Conservation (phyloP, 1,139 yeast species). For the Yamadazyma oceani region DNA sequence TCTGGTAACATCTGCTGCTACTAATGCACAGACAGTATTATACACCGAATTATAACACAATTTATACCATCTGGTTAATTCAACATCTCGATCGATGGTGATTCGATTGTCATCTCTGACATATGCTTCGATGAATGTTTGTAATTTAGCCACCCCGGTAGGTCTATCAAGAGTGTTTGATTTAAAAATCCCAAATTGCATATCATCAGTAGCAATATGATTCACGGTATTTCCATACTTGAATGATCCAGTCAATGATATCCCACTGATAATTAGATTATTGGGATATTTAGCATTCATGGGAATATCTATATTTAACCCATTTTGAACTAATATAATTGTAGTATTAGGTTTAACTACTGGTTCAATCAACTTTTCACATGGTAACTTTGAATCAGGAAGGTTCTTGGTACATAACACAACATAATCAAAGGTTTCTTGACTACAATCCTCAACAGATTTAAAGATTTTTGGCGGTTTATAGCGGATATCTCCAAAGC, state of each 20-base stretch:
- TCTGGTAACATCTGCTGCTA: slow-evolving; percentile 55
- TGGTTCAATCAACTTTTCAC: slow-evolving; percentile 60
- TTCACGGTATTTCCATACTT: slow-evolving; percentile 52
- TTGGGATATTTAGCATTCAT: slow-evolving; percentile 58
- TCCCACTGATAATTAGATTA: slow-evolving; percentile 63
- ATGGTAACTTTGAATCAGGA: slow-evolving; percentile 58
- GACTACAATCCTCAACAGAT: slow-evolving; percentile 41
- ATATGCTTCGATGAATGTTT: slow-evolving; percentile 52
- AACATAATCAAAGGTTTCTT: slow-evolving; percentile 54
- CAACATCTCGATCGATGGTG: slow-evolving; percentile 47
- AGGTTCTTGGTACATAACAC: slow-evolving; percentile 71
- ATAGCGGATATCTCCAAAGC: slow-evolving; percentile 60
- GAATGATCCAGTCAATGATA: slow-evolving; percentile 66
- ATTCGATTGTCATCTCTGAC: slow-evolving; percentile 37
- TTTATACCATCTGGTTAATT: slow-evolving; percentile 68
- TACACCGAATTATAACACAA: slow-evolving; percentile 67
- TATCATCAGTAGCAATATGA: slow-evolving; percentile 53
- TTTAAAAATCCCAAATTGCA: slow-evolving; percentile 56
- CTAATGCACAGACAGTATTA: slow-evolving; percentile 61
- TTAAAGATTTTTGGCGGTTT: slow-evolving; percentile 49
- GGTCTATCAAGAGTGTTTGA: slow-evolving; percentile 14
- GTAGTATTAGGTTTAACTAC: slow-evolving; percentile 52
- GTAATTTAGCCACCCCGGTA: slow-evolving; percentile 25
- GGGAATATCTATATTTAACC: slow-evolving; percentile 69
- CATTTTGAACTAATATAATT: slow-evolving; percentile 70